A percentile compares a stretch with the other conserved stretches of the same genome.
phyloP scores from a whole-genome alignment of 345 rosid genomes.

The Citrus unshiu region DNA sequence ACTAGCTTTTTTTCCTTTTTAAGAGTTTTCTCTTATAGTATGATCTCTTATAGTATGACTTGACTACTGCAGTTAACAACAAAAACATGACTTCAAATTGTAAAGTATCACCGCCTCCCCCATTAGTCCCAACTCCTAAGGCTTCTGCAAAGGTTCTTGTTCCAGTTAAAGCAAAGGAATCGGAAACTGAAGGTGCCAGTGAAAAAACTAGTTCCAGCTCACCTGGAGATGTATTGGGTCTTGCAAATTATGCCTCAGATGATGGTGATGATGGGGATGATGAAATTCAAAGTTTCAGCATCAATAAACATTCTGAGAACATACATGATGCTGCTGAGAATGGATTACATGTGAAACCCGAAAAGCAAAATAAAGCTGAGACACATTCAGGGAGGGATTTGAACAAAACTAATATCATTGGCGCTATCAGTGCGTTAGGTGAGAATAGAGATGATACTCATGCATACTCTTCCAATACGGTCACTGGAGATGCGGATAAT shows the following conservation, averaged over 20 bases:
- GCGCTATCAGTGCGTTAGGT: constrained; percentile 12
- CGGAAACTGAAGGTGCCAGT: constrained; percentile 29
- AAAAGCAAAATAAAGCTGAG: constrained; percentile 15
- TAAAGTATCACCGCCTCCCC: constrained; percentile 36
- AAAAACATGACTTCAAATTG: constrained; percentile 28
- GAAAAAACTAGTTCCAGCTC: constrained; percentile 56
- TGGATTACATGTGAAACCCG: constrained; percentile 28
- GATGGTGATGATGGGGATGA: constrained; percentile 51
- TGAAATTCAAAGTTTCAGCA: constrained; percentile 43
- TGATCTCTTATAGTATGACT: background rate
- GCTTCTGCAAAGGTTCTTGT: constrained; percentile 50
- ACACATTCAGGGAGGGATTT: constrained; percentile 18
- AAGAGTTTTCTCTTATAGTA: background rate
- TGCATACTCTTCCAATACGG: constrained; percentile 9
- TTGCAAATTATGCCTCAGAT: constrained; percentile 89
- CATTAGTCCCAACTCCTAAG: constrained; percentile 36
- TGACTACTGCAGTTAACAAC: constrained; percentile 41
- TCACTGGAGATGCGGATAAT: constrained; percentile 15
- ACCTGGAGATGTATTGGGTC: constrained; percentile 83
- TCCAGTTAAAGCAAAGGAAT: constrained; percentile 38
- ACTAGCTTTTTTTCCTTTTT: background rate
- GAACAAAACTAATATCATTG: constrained; percentile 17
- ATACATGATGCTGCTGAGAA: constrained; percentile 31
- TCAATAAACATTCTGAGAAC: constrained; percentile 28
- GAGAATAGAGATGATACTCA: constrained; percentile 12